These are phyloP conservation scores for Dactylis glomerata DNA, from an alignment of 176 grass and related monocot species.

Conservation along the genomic window DNA sequence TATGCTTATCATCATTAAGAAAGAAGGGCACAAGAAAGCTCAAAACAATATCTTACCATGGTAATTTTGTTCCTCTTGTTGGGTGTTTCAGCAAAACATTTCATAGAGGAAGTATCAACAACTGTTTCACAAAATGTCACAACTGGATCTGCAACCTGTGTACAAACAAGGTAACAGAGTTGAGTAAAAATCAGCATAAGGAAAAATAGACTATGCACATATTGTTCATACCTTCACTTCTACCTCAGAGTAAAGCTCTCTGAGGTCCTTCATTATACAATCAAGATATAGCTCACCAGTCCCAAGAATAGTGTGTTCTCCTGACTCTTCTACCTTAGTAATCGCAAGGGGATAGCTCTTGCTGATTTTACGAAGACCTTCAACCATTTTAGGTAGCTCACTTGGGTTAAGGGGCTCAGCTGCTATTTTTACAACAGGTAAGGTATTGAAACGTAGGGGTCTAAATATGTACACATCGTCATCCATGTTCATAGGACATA, in stretches of 20 bases:
- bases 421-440: slow-evolving; percentile 93
- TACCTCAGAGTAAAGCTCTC: slow-evolving; percentile 98
- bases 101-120: slow-evolving; percentile 97
- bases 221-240: slow-evolving; percentile 82
- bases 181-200: not conserved
- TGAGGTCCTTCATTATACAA: slow-evolving; percentile 98
- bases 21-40: not conserved
- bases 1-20: slow-evolving; percentile 7
- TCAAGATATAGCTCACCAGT: slow-evolving; percentile 95
- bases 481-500: slow-evolving; percentile 84
- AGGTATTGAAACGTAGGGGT: slow-evolving; percentile 86
- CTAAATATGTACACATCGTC: slow-evolving; percentile 98
- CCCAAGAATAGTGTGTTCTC: slow-evolving; percentile 93
- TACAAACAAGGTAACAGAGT: slow-evolving; percentile 10
- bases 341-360: slow-evolving; percentile 98
- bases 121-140: slow-evolving; percentile 99
- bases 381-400: slow-evolving; percentile 97
- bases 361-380: slow-evolving; percentile 96
- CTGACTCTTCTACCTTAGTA: slow-evolving; percentile 97
- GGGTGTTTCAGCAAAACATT: slow-evolving; percentile 99
- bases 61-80: slow-evolving; percentile 99
- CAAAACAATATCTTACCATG: slow-evolving; percentile 54
- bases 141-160: slow-evolving; percentile 97
- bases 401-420: slow-evolving; percentile 97
- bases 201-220: slow-evolving; percentile 4